Conservation (phyloP, 2,329 filamentous ascomycete genomes). For the Beauveria australis region DNA sequence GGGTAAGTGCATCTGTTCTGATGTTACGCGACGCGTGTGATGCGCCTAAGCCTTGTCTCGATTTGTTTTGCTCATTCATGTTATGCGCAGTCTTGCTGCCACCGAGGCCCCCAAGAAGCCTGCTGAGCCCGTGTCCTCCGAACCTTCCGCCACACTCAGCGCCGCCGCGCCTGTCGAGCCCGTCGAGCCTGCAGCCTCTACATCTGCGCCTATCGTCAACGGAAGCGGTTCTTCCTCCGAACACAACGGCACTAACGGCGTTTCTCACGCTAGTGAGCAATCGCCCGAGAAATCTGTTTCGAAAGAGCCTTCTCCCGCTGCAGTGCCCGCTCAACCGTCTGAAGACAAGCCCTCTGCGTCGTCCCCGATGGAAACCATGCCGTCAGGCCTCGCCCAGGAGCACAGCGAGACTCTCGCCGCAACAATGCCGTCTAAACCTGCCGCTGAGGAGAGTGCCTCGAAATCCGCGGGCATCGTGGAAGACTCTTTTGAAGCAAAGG, state of each 20-base stretch:
- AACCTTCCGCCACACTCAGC: background rate
- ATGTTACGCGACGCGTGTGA: background rate
- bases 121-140: background rate
- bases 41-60: background rate
- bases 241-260: slow-evolving; percentile 1
- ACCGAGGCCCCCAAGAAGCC: background rate
- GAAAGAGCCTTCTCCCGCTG: background rate
- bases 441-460: background rate
- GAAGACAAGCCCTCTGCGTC: background rate
- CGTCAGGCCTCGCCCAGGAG: background rate
- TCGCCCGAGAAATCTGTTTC: background rate
- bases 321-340: background rate
- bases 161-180: slow-evolving; percentile 2
- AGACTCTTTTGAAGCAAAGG: background rate
- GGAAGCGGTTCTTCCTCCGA: background rate
- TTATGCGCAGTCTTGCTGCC: background rate
- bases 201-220: background rate
- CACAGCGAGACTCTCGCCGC: background rate
- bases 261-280: background rate
- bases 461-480: background rate
- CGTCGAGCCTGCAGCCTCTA: background rate
- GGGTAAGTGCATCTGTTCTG: slow-evolving; percentile 13
- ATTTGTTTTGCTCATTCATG: background rate
- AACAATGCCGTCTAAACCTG: background rate
- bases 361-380: background rate